These are phyloP conservation scores for Pseudogymnoascus sp. DNA, from an alignment of 2,329 filamentous ascomycete species.

Conservation along the genomic window DNA sequence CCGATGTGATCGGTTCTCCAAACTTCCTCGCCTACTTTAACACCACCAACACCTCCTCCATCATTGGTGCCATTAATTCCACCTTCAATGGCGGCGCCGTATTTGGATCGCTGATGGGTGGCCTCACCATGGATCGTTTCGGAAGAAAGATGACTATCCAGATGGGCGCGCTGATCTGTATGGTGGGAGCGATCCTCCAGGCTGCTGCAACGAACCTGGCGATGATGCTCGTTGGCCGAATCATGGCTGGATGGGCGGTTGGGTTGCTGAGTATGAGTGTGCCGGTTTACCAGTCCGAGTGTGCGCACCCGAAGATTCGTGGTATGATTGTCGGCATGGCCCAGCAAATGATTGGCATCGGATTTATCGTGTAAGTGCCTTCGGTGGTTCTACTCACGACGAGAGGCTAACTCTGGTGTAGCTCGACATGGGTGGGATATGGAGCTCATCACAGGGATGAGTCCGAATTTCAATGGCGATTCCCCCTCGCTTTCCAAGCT, in stretches of 20 bases:
- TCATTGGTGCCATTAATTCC: constrained; percentile 50
- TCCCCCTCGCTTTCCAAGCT: constrained; percentile 44
- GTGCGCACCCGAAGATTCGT: constrained; percentile 53
- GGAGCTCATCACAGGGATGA: constrained; percentile 1
- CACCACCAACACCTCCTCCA: constrained; percentile 26
- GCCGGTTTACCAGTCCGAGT: constrained; percentile 54
- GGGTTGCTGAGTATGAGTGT: constrained; percentile 55
- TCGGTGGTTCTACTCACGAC: constrained; percentile 42
- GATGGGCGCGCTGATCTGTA: constrained; percentile 46
- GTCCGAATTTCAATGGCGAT: constrained; percentile 12
- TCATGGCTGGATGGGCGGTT: constrained; percentile 43
- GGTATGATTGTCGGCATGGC: constrained; percentile 51
- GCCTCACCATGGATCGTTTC: constrained; percentile 46
- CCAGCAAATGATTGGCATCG: constrained; percentile 56
- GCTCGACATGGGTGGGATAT: constrained; percentile 10
- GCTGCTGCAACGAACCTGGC: constrained; percentile 43
- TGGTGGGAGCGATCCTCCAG: constrained; percentile 50
- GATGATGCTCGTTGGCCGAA: constrained; percentile 49
- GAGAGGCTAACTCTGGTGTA: constrained; percentile 29
- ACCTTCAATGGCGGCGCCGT: constrained; percentile 54
- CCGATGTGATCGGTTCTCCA: constrained; percentile 23
- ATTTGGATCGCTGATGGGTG: constrained; percentile 32
- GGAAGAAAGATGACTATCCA: constrained; percentile 52
- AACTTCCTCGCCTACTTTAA: constrained; percentile 26
- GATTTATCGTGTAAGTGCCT: constrained; percentile 39